Evolutionary conservation across 2,329 filamentous ascomycete species (phyloP).

Genomic region (Colletotrichum cuscutae): DNA sequence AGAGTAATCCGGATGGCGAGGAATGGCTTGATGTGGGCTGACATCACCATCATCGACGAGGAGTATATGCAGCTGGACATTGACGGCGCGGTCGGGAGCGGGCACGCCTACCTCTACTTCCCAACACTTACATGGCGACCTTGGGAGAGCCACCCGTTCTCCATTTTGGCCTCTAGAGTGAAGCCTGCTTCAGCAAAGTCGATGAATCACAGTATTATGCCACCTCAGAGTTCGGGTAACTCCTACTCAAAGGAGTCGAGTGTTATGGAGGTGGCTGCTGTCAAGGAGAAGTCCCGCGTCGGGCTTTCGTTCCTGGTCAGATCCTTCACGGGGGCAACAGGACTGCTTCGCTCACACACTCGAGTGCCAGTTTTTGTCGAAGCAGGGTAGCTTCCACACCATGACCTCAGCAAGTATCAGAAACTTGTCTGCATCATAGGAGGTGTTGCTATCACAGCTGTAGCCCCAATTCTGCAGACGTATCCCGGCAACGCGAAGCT

Average conservation of each 20-base stretch:
- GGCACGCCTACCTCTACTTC: constrained; percentile 60
- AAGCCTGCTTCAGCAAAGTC: not conserved
- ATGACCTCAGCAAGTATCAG: not conserved
- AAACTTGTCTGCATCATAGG: not conserved
- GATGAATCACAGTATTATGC: too few species aligned
- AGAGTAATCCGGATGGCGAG: constrained; percentile 50
- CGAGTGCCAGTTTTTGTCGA: constrained; percentile 2
- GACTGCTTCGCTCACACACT: not conserved
- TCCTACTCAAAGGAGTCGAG: not conserved
- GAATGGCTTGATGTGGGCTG: constrained; percentile 48
- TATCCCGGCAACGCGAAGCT: not conserved
- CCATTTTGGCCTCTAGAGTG: constrained; percentile 34
- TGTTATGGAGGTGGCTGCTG: not conserved
- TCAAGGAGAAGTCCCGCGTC: not conserved
- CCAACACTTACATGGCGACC: constrained; percentile 52
- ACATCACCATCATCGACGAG: constrained; percentile 46
- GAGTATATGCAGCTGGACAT: constrained; percentile 54
- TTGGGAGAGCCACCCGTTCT: constrained; percentile 68
- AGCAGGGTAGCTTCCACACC: constrained; percentile 1
- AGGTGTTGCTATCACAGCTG: constrained; percentile 6
- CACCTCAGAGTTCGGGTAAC: not conserved
- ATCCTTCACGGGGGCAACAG: not conserved
- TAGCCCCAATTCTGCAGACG: not conserved
- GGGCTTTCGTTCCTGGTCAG: not conserved
- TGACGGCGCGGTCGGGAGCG: constrained; percentile 46